These are phyloP conservation scores for Aspergillus incahuasiensis DNA, from an alignment of 495 filamentous ascomycete genomes.

Conservation along the genomic window DNA sequence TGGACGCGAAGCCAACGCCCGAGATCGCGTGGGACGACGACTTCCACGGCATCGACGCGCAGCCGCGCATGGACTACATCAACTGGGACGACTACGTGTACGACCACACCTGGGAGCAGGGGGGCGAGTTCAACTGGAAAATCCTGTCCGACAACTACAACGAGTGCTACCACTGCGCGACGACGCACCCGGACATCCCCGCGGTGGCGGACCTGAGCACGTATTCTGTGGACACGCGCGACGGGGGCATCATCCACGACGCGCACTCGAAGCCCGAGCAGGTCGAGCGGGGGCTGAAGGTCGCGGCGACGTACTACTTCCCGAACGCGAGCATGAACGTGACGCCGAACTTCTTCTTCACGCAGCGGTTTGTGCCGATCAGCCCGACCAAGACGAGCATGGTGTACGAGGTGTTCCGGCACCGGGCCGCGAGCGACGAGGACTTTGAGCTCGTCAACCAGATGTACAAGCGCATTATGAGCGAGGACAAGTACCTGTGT, in stretches of 20 bases:
- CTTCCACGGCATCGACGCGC: constrained; percentile 33
- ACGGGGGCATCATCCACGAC: constrained; percentile 39
- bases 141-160: constrained; percentile 47
- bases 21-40: constrained; percentile 41
- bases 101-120: constrained; percentile 45
- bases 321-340: constrained; percentile 43
- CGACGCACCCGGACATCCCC: constrained; percentile 44
- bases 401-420: constrained; percentile 47
- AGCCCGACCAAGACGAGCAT: constrained; percentile 31
- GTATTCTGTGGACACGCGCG: constrained; percentile 39
- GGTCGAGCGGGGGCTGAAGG: constrained; percentile 23
- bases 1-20: constrained; percentile 39
- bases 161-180: constrained; percentile 51
- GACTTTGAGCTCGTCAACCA: constrained; percentile 39
- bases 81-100: constrained; percentile 45
- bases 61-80: constrained; percentile 31
- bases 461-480: constrained; percentile 41
- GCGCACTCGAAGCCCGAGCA: constrained; percentile 35
- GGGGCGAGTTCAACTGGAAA: constrained; percentile 50
- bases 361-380: constrained; percentile 43
- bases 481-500: constrained; percentile 45
- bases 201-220: constrained; percentile 37
- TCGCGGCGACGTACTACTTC: constrained; percentile 42
- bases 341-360: constrained; percentile 45
- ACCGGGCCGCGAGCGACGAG: constrained; percentile 39